Conservation (phyloP, 2,329 filamentous ascomycete genomes). For the Botrytis galanthina region DNA sequence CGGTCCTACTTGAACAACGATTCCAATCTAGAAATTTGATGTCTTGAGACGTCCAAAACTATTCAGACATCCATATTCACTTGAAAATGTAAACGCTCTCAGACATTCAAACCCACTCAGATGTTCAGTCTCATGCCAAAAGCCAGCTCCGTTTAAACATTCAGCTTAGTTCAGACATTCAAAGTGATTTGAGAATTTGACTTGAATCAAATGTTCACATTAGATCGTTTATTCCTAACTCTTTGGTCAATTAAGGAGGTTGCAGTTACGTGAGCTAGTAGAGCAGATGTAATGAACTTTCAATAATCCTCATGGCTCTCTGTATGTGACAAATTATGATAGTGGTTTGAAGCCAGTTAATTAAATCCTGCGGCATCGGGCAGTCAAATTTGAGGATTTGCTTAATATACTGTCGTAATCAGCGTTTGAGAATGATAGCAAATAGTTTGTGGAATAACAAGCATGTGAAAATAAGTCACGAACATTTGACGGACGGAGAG, state of each 20-base stretch:
- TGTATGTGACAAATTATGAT: neutral
- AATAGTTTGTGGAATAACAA: too few species aligned
- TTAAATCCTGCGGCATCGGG: accelerated
- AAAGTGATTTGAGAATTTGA: neutral
- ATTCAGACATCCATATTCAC: neutral
- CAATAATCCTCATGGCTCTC: accelerated
- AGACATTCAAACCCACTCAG: neutral
- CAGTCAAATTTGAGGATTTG: neutral
- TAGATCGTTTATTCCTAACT: neutral
- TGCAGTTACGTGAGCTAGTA: neutral
- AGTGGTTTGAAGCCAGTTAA: neutral
- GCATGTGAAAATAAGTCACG: too few species aligned
- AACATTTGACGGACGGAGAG: neutral
- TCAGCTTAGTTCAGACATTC: neutral
- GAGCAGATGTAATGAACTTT: neutral
- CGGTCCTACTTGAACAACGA: too few species aligned
- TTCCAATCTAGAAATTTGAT: neutral
- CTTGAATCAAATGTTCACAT: neutral
- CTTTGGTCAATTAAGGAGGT: accelerated
- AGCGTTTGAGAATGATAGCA: neutral
- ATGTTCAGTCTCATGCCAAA: neutral
- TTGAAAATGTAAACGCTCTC: neutral
- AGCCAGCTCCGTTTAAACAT: neutral
- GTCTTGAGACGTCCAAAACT: neutral
- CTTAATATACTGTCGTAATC: neutral